phyloP scores from a whole-genome alignment of 495 filamentous ascomycete genomes.

The Darksidea phi region DNA sequence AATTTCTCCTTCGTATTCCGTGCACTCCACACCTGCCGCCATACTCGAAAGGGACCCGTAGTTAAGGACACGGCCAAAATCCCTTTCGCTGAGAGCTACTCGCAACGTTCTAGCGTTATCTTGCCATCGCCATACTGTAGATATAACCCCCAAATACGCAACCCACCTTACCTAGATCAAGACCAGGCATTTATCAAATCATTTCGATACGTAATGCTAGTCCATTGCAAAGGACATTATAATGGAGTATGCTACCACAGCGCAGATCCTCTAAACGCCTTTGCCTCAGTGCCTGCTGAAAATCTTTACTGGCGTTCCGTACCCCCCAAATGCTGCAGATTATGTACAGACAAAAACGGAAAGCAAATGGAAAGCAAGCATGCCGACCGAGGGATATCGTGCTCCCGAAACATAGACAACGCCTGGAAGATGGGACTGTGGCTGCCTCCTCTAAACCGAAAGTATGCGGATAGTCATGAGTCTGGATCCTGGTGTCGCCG shows the following conservation, averaged over 20 bases:
- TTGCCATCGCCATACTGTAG: too few species aligned
- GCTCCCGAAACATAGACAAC: neutral
- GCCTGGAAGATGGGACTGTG: neutral
- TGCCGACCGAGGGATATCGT: neutral
- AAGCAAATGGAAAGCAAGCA: neutral
- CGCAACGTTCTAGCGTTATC: too few species aligned
- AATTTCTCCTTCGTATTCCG: neutral
- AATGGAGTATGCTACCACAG: neutral
- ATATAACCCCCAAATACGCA: too few species aligned
- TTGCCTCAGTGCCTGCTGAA: neutral
- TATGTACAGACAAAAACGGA: neutral
- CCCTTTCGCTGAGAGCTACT: too few species aligned
- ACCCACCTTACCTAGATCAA: too few species aligned
- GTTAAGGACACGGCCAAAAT: too few species aligned
- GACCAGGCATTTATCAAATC: too few species aligned
- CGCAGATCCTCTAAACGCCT: neutral
- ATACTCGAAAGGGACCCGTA: too few species aligned
- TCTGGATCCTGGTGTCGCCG: neutral
- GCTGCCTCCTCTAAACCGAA: neutral
- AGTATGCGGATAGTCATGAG: too few species aligned
- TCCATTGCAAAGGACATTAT: neutral
- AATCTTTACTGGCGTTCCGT: neutral
- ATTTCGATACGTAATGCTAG: neutral
- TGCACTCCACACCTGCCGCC: too few species aligned
- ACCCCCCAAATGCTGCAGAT: neutral